These are phyloP conservation scores for Aspergillus felis DNA, from an alignment of 2,329 filamentous ascomycete species.

Conservation along the genomic window DNA sequence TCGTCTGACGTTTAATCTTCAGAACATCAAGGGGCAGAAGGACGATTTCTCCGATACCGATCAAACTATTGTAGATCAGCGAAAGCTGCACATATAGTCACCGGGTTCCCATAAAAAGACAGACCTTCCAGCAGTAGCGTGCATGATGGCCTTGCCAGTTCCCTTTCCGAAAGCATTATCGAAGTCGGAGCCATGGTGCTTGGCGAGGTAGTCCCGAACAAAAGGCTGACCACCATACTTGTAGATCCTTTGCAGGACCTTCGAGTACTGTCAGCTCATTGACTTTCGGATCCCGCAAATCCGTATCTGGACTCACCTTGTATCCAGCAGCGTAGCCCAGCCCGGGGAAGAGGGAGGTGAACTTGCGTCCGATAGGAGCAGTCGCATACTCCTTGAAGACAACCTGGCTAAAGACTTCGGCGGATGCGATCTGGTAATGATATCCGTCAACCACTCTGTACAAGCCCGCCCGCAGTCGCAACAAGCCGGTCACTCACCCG, in stretches of 20 bases:
- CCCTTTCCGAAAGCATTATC: slow-evolving; percentile 90
- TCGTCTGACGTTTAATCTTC: slow-evolving; percentile 99
- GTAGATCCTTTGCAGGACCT: slow-evolving; percentile 92
- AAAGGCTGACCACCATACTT: slow-evolving; percentile 98
- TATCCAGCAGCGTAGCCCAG: slow-evolving; percentile 96
- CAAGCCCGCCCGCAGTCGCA: neutral
- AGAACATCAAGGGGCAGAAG: slow-evolving; percentile 92
- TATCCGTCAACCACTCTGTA: slow-evolving; percentile 15
- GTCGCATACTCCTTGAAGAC: slow-evolving; percentile 87
- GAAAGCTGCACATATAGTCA: neutral
- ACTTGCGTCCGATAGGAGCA: slow-evolving; percentile 69
- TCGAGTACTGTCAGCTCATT: slow-evolving; percentile 12
- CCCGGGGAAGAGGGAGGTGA: slow-evolving; percentile 93
- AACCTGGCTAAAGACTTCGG: slow-evolving; percentile 74
- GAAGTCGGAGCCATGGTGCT: slow-evolving; percentile 77
- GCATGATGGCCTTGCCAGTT: slow-evolving; percentile 96
- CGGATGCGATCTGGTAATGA: slow-evolving; percentile 49
- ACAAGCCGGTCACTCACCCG: slow-evolving; percentile 49
- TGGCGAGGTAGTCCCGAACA: slow-evolving; percentile 79
- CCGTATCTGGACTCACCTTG: slow-evolving; percentile 58
- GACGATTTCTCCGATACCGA: slow-evolving; percentile 96
- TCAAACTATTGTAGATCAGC: slow-evolving; percentile 56
- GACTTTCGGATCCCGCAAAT: neutral
- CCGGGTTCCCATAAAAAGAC: slow-evolving; percentile 10
- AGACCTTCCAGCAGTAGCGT: slow-evolving; percentile 88